phyloP scores from a whole-genome alignment of 2,329 filamentous ascomycete genomes.

The Lasiodiplodia hormozganensis region DNA sequence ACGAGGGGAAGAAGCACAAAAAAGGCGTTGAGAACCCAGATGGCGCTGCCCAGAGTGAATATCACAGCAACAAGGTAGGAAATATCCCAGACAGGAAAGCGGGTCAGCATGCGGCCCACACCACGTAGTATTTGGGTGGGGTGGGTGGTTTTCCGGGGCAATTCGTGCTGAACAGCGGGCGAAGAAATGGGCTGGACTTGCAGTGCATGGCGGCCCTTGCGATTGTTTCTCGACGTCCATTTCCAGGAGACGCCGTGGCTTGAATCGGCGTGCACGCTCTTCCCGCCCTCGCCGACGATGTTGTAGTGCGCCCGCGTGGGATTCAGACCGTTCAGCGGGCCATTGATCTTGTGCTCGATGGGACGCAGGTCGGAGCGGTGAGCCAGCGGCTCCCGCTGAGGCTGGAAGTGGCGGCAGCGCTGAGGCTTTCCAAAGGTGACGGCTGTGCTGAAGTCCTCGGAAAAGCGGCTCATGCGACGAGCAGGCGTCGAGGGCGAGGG shows the following conservation, averaged over 20 bases:
- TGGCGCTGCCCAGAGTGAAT: slow-evolving; percentile 59
- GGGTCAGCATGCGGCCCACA: slow-evolving; percentile 57
- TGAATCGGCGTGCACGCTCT: slow-evolving; percentile 6
- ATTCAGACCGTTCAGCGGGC: slow-evolving; percentile 58
- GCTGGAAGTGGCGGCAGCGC: slow-evolving; percentile 41
- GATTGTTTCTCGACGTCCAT: slow-evolving; percentile 54
- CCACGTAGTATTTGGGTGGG: slow-evolving; percentile 43
- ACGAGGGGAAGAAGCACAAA: slow-evolving; percentile 68
- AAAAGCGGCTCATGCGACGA: slow-evolving; percentile 16
- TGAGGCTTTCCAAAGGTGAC: slow-evolving; percentile 1
- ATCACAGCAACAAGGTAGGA: slow-evolving; percentile 62
- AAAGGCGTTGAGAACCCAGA: slow-evolving; percentile 64
- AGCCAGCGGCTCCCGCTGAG: slow-evolving; percentile 38
- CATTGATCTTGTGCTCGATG: slow-evolving; percentile 38
- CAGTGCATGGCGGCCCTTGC: slow-evolving; percentile 51
- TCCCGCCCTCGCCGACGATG: slow-evolving; percentile 6
- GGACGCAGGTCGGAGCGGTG: slow-evolving; percentile 36
- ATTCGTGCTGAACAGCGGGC: not conserved
- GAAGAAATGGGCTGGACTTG: slow-evolving; percentile 34
- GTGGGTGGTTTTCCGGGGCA: slow-evolving; percentile 45
- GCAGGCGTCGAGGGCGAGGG: slow-evolving; percentile 9
- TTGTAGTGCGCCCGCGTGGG: slow-evolving; percentile 54
- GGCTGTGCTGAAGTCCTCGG: slow-evolving; percentile 17
- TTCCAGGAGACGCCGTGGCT: slow-evolving; percentile 35
- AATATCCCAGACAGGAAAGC: slow-evolving; percentile 63